Conservation (phyloP, 805 yeast genomes). For the Candida lessepsii region DNA sequence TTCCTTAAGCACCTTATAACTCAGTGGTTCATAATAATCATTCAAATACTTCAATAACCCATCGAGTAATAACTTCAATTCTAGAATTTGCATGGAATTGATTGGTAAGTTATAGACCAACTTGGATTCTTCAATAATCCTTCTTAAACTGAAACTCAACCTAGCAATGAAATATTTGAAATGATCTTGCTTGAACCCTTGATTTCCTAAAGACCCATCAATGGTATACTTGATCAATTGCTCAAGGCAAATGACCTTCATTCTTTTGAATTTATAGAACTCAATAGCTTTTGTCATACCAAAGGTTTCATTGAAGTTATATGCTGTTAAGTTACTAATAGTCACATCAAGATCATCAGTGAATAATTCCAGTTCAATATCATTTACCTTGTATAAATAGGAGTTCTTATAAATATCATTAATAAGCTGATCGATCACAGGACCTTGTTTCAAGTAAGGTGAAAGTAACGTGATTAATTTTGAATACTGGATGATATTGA, state of each 20-base stretch:
- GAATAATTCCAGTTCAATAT: slow-evolving; percentile 41
- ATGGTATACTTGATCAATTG: slow-evolving; percentile 45
- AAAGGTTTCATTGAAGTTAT: slow-evolving; percentile 48
- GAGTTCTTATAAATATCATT: slow-evolving; percentile 57
- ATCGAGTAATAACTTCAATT: slow-evolving; percentile 46
- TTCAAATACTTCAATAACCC: slow-evolving; percentile 6
- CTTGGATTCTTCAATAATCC: slow-evolving; percentile 61
- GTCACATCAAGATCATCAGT: slow-evolving; percentile 32
- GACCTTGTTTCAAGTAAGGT: slow-evolving; percentile 13
- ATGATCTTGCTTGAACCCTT: slow-evolving; percentile 10
- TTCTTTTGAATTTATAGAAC: slow-evolving; percentile 41
- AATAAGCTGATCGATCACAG: slow-evolving; percentile 43
- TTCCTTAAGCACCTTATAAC: neutral
- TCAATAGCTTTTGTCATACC: slow-evolving; percentile 61
- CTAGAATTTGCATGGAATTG: slow-evolving; percentile 62
- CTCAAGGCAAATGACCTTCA: slow-evolving; percentile 56
- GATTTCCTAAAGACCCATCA: slow-evolving; percentile 8
- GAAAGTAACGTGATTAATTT: slow-evolving; percentile 11
- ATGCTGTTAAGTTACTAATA: slow-evolving; percentile 34
- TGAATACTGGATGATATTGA: slow-evolving; percentile 44
- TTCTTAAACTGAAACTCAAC: slow-evolving; percentile 57
- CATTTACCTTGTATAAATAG: slow-evolving; percentile 57
- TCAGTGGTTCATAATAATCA: neutral
- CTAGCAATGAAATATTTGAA: slow-evolving; percentile 51
- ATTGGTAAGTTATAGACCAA: slow-evolving; percentile 64